Evolutionary conservation across 371 early-diverging fungal species (phyloP).

Genomic region (Chytridiales sp.): DNA sequence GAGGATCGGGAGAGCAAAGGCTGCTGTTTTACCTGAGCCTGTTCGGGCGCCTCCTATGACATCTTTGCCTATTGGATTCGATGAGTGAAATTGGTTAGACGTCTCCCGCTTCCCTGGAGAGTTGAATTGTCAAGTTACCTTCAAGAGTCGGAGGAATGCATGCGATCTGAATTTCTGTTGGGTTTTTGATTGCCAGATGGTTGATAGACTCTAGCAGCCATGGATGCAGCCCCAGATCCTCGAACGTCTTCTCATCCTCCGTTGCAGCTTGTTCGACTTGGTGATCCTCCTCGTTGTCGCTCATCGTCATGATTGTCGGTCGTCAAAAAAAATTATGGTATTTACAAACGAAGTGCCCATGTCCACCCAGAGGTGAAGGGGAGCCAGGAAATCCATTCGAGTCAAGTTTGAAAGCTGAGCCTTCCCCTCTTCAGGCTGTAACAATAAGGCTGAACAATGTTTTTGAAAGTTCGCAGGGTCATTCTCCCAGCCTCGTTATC

Average conservation of each 20-base stretch:
- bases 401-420: no score
- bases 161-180: constrained; percentile 89
- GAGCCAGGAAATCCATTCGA: no score
- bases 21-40: constrained; percentile 99
- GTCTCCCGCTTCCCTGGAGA: neutral
- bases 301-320: no score
- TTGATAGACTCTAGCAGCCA: constrained; percentile 82
- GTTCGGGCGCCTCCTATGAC: constrained; percentile 98
- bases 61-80: constrained; percentile 60
- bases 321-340: no score
- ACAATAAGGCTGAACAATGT: no score
- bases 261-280: no score
- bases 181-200: constrained; percentile 76
- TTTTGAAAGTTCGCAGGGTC: no score
- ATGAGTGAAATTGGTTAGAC: neutral
- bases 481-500: no score
- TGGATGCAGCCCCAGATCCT: constrained; percentile 52
- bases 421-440: no score
- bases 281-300: no score
- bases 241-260: constrained; percentile 19
- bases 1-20: constrained; percentile 97
- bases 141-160: constrained; percentile 44
- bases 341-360: no score
- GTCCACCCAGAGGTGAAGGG: no score
- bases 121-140: constrained; percentile 49